Evolutionary conservation across 371 early-diverging fungal genomes (phyloP).

Genomic region (Globomyces sp.): DNA sequence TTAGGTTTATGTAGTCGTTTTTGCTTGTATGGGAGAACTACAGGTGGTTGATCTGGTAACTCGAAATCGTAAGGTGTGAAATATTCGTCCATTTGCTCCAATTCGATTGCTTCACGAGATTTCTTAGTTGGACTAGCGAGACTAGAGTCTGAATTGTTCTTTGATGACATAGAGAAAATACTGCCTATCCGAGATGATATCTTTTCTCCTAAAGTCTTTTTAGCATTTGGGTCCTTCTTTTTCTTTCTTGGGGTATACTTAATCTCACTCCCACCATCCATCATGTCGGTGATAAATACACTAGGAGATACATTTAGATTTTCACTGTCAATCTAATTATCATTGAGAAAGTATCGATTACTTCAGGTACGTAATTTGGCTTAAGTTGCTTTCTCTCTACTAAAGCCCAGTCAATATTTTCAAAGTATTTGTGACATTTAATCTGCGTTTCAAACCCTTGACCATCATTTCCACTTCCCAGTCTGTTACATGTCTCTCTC

Average conservation of each 20-base stretch:
- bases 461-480: constrained; percentile 12
- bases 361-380: constrained; percentile 19
- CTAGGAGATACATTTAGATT: not conserved
- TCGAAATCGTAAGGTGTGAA: constrained; percentile 11
- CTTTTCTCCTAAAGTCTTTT: constrained; percentile 10
- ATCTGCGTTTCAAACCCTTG: constrained; percentile 17
- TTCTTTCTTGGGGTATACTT: constrained; percentile 14
- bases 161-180: not conserved
- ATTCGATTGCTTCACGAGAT: constrained; percentile 2
- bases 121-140: not conserved
- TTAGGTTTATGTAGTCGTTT: too few species aligned
- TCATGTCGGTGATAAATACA: constrained; percentile 5
- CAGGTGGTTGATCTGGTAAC: not conserved
- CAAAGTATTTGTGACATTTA: constrained; percentile 23
- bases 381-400: constrained; percentile 16
- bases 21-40: not conserved
- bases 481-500: constrained; percentile 5
- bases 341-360: not conserved
- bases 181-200: not conserved
- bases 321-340: constrained; percentile 7
- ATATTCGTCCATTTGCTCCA: constrained; percentile 17
- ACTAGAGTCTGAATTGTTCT: not conserved
- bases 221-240: constrained; percentile 15
- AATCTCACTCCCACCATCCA: not conserved
- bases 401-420: constrained; percentile 20